Base-by-base conservation (phyloP, 495 filamentous ascomycete genomes). In the Aspergillus sparsus region DNA sequence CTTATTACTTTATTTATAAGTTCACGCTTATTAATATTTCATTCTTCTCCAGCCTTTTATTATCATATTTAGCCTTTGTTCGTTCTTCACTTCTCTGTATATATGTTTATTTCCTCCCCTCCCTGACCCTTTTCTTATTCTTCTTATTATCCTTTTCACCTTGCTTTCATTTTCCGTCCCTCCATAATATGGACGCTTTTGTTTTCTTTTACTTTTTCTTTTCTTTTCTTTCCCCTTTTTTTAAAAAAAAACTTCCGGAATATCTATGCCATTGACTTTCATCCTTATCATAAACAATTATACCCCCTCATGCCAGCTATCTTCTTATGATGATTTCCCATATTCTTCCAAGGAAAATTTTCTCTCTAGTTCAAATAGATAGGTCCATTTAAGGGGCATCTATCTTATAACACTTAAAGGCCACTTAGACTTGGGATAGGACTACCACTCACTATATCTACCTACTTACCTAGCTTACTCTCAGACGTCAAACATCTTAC, bases 211-310 rank as follows among this genome's bases (percentile, higher is more conserved):
- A 34, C 15, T 21, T 3, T 33, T 33, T 37, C 35, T 44, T 45
- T 51, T 45, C 50, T 37, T 57, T 56, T 44, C 32, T 41, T 13
- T 45, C n/a, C 45, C n/a, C 45, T 46, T 50, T 62, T 55, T 16
- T 13, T 33, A 32, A 3, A 27, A 27, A 27, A 27, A 27, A 27
- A 27, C 21, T 27, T 27, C 21, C 21, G 21, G 21, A 27, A 27
- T 27, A 27, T 27, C 21, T 27, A 27, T 27, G 21, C 3, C 21
- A 27, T 27, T 27, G 21, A 27, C 21, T 27, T 27, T 27, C 3
- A 1, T 27, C 3, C 21, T 27, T 36, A 42, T 42, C 11, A 21
- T 15, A 21, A 37, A 21, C 51, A 21, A 27, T 15, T 53, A 53
- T 46, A 52, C 15, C 27, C 49, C 35, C 39, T 50, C 57, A 49